Evolutionary conservation across 1,284 basidiomycete species (phyloP), one percentile per base, ranked within the genome.

Genomic region (Apiotrichum sp.): DNA sequence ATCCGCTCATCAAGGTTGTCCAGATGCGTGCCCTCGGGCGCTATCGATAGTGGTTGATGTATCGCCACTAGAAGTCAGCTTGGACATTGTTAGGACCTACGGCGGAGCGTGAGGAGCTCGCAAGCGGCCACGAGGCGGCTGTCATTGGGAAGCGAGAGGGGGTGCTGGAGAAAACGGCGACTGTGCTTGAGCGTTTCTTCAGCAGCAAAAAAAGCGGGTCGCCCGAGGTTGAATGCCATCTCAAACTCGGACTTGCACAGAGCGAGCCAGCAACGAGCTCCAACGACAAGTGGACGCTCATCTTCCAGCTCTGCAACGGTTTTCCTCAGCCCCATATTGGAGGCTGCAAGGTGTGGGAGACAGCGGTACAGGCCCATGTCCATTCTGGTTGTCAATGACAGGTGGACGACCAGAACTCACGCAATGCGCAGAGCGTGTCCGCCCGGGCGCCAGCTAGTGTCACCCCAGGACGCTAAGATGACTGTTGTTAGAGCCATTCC

Each of bases 371-470:
- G 82, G 32, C 87, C 89, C 53, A 92, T 79, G 68, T 93, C 91
- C 81, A 92, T 86, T 13, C 62, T 63, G 31, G 4, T 22, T 9
- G 52, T 60, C 33, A 60, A 58, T 11, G 9, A 32, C 4, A 10
- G 7, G 7, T 16, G 5, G 10, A 4, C 14, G 32, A 14, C 5
- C 5, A 13, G 36, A 10, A 53, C 55, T 47, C 34, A 66, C 60
- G 88, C 90, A 86, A 93, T 93, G 47, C 90, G 83, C 13, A 93
- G 86, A 11, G 90, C 91, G 76, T 93, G 90, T 3, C 90, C 70
- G 14, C 66, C 70, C 3, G 71, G 70, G 36, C 72, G 60, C 67
- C 71, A 73, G 38, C 63, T 64, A 9, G 70, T 73, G 40, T 75
- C 73, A 39, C 70, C 71, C 68, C 69, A 75, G 5, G 67, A 64